These are phyloP conservation scores for Chalara sp. DNA, from an alignment of 2,329 filamentous ascomycete species.

Conservation along the genomic window DNA sequence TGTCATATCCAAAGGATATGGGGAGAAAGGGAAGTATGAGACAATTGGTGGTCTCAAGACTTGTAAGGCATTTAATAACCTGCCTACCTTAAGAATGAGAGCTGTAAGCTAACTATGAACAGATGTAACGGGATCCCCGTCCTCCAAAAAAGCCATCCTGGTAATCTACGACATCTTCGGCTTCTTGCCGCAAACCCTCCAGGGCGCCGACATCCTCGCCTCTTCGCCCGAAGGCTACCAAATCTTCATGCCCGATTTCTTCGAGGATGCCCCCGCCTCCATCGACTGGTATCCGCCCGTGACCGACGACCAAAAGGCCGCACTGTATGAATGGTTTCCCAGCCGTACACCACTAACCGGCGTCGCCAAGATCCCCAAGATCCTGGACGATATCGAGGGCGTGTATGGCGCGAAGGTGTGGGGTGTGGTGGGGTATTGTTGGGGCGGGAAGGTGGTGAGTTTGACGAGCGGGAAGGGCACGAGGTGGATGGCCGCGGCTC, in stretches of 20 bases:
- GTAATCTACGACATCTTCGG: slow-evolving; percentile 59
- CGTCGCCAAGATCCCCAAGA: slow-evolving; percentile 43
- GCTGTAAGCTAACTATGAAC: neutral
- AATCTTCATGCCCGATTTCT: slow-evolving; percentile 89
- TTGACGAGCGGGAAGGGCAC: slow-evolving; percentile 12
- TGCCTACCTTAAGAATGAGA: neutral
- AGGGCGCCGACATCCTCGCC: slow-evolving; percentile 61
- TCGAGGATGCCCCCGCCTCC: slow-evolving; percentile 52
- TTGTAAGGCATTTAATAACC: slow-evolving; percentile 26
- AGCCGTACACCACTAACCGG: slow-evolving; percentile 23
- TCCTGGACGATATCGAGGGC: slow-evolving; percentile 36
- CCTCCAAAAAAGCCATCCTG: slow-evolving; percentile 50
- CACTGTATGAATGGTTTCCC: slow-evolving; percentile 8
- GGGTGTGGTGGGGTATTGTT: slow-evolving; percentile 20
- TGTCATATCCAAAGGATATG: slow-evolving; percentile 45
- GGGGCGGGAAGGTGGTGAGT: slow-evolving; percentile 20
- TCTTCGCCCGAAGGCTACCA: slow-evolving; percentile 48
- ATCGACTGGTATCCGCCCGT: slow-evolving; percentile 32
- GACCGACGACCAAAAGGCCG: slow-evolving; percentile 7
- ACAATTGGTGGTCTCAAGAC: slow-evolving; percentile 47
- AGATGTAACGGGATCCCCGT: slow-evolving; percentile 38
- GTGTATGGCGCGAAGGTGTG: slow-evolving; percentile 46
- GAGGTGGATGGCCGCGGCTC: slow-evolving; percentile 43
- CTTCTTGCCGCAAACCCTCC: slow-evolving; percentile 62
- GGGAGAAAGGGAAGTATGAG: slow-evolving; percentile 47